Evolutionary conservation across 306 rosid genomes (phyloP).

Genomic region (Cicer judaicum): DNA sequence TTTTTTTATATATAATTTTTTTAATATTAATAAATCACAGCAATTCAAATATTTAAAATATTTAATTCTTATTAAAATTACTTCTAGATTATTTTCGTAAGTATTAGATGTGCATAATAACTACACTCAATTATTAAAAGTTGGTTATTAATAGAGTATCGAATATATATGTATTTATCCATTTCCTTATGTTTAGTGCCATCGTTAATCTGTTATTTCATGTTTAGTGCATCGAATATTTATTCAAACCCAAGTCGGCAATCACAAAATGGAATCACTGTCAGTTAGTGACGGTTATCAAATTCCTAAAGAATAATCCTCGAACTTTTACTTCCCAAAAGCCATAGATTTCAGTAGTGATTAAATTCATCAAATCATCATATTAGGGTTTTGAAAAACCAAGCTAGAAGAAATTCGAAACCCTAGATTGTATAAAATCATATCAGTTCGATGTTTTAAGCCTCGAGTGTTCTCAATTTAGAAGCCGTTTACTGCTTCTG

Average conservation of each 20-base stretch:
- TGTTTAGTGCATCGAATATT: too few relatives aligned
- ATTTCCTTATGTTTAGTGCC: neutral
- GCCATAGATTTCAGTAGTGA: neutral
- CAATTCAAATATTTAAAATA: too few relatives aligned
- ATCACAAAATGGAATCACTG: neutral
- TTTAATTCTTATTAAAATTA: too few relatives aligned
- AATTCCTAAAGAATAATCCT: neutral
- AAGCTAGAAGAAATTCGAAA: slow-evolving; percentile 12
- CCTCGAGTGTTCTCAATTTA: neutral
- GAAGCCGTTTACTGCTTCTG: slow-evolving; percentile 12
- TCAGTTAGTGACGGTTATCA: neutral
- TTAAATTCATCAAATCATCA: neutral
- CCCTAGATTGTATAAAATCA: slow-evolving; percentile 19
- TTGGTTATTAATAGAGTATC: too few relatives aligned
- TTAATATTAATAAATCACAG: too few relatives aligned
- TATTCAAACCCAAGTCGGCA: slow-evolving; percentile 16
- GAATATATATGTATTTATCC: too few relatives aligned
- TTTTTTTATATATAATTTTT: too few relatives aligned
- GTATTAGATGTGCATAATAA: too few relatives aligned
- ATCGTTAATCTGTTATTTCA: neutral
- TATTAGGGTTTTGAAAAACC: slow-evolving; percentile 40
- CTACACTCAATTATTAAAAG: too few relatives aligned
- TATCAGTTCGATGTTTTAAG: slow-evolving; percentile 24
- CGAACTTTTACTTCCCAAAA: neutral
- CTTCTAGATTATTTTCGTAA: too few relatives aligned